phyloP scores from a whole-genome alignment of 83 land plant species.

The Picea abies region DNA sequence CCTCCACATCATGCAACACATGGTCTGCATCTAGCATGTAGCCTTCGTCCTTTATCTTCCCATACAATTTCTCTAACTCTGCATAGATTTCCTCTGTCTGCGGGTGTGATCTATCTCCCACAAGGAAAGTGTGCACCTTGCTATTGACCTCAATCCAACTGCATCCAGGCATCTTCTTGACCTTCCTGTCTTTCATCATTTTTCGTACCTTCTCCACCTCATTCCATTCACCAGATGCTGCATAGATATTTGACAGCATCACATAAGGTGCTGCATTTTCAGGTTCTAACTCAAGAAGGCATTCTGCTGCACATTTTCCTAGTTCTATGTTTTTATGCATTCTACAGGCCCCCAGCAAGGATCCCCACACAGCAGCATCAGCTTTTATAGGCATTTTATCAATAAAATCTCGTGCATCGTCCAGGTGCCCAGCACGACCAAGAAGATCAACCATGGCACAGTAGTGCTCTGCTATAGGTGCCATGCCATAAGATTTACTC shows the following conservation, averaged over 20 bases:
- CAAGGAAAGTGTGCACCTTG: neutral
- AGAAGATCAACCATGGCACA: slow-evolving; percentile 47
- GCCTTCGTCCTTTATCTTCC: neutral
- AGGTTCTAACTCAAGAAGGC: slow-evolving; percentile 13
- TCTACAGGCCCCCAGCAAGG: slow-evolving; percentile 45
- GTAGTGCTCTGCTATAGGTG: slow-evolving; percentile 34
- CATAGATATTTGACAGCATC: no score
- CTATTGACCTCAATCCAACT: slow-evolving; percentile 2
- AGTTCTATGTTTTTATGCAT: slow-evolving; percentile 38
- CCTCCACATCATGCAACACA: slow-evolving; percentile 8
- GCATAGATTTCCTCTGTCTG: neutral
- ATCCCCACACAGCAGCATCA: slow-evolving; percentile 29
- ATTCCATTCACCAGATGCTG: slow-evolving; percentile 33
- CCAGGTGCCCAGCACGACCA: slow-evolving; percentile 42
- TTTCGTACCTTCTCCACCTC: slow-evolving; percentile 28
- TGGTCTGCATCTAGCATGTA: neutral
- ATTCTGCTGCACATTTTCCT: neutral
- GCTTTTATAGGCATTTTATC: slow-evolving; percentile 21
- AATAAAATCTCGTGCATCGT: slow-evolving; percentile 31
- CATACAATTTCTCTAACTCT: neutral
- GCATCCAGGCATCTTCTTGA: slow-evolving; percentile 32
- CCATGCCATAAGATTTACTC: slow-evolving; percentile 26
- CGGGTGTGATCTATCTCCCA: neutral
- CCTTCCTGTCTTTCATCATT: slow-evolving; percentile 25
- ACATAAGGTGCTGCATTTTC: slow-evolving; percentile 29